Base-by-base conservation (phyloP, 1,139 yeast genomes). In the Yamadazyma dendronema region DNA sequence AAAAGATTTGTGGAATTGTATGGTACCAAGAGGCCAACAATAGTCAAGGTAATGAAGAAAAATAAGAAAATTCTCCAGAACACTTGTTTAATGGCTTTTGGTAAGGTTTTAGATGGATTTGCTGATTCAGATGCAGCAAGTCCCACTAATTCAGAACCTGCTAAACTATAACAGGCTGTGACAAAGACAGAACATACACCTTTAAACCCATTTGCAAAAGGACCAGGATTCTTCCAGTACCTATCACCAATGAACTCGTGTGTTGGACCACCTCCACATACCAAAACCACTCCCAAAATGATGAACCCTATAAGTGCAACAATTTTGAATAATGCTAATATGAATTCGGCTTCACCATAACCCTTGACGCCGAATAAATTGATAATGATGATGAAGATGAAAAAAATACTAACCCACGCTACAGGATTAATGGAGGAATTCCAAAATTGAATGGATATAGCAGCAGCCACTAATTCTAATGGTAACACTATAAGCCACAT, bases 401-500 rank as follows among this genome's bases (percentile, higher is more conserved):
- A 85, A 54, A 85, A 85, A 12, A 83, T 65, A 0, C 81, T 74
- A 53, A 84, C 83, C 61, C 66, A 66, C 0, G 82, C 83, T 30
- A 81, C 92, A 1, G 86, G 74, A 49, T 81, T 79, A 30, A 79
- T 74, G 12, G 54, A 59, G 27, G 68, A 57, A 35, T 78, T 73
- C 88, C 89, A 83, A 54, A 65, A 84, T 44, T 75, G 70, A 39
- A 83, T 73, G 12, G 85, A 77, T 63, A 84, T 74, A 1, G 90
- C 74, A 3, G 92, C 86, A 13, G 94, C 88, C 33, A 82, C 86
- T 42, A 86, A 60, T 54, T 85, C 95, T 42, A 84, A 62, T 0
- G 95, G 92, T 43, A 84, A 64, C 17, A 84, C 84, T 42, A 84
- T 77, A 31, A 85, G 61, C 92, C 94, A 86, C 66, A 82, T 88